Evolutionary conservation across 2,329 filamentous ascomycete species (phyloP).

Genomic region (Blastomyces gilchristii): DNA sequence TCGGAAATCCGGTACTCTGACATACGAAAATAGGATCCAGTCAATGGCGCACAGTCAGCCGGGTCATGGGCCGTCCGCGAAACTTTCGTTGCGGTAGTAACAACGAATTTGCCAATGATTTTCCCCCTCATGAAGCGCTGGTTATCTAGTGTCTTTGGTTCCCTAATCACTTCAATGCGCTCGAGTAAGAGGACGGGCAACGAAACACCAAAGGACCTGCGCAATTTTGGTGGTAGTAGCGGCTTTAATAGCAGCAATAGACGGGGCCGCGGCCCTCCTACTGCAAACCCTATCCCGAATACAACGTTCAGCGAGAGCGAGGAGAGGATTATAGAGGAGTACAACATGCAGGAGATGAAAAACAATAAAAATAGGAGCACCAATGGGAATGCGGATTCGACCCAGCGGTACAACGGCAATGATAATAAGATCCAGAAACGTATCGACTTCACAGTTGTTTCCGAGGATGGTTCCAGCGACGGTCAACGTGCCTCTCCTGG

Average conservation of each 20-base stretch:
- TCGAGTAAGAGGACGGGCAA: background rate
- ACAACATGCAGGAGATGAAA: background rate
- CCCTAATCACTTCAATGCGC: background rate
- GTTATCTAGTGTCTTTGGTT: background rate
- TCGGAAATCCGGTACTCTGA: background rate
- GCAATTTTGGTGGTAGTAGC: background rate
- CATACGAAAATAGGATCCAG: constrained; percentile 26
- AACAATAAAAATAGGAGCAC: background rate
- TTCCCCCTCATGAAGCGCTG: constrained; percentile 3
- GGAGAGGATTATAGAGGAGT: constrained; percentile 2
- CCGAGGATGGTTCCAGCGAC: background rate
- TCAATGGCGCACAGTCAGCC: constrained; percentile 15
- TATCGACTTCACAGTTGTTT: background rate
- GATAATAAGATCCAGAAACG: background rate
- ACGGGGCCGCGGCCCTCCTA: background rate
- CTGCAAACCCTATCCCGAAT: constrained; percentile 1
- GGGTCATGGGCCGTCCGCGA: constrained; percentile 35
- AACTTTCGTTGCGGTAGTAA: constrained; percentile 37
- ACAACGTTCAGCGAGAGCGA: constrained; percentile 6
- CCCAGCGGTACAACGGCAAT: background rate
- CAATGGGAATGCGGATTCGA: background rate
- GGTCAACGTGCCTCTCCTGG: background rate
- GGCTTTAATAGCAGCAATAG: background rate
- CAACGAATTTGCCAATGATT: constrained; percentile 34
- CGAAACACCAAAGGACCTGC: background rate